Evolutionary conservation across 306 rosid genomes (phyloP).

Genomic region (Vigna reflexopilosa): DNA sequence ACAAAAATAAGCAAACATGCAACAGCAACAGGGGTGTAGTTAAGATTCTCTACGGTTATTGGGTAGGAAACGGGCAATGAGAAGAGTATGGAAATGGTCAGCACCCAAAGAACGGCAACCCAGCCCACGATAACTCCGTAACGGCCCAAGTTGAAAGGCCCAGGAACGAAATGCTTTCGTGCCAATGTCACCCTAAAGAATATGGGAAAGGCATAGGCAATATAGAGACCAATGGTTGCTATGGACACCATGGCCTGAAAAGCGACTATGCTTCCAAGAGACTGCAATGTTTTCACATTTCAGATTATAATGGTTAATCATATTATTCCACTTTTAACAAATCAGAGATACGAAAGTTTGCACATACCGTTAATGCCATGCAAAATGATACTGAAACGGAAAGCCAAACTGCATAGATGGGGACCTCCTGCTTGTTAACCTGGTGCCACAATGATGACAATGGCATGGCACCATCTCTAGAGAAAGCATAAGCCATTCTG

Average conservation of each 20-base stretch:
- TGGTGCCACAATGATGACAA: slow-evolving; percentile 82
- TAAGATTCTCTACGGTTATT: slow-evolving; percentile 70
- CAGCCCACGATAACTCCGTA: slow-evolving; percentile 74
- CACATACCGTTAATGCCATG: slow-evolving; percentile 82
- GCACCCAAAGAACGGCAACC: slow-evolving; percentile 90
- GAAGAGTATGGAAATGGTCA: slow-evolving; percentile 74
- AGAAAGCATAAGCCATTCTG: slow-evolving; percentile 71
- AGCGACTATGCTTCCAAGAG: slow-evolving; percentile 94
- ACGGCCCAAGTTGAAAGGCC: slow-evolving; percentile 87
- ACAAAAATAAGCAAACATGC: slow-evolving; percentile 65
- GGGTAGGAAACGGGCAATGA: slow-evolving; percentile 88
- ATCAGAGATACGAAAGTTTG: too few species aligned
- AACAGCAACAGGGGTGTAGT: slow-evolving; percentile 90
- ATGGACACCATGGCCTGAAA: slow-evolving; percentile 94
- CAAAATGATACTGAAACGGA: slow-evolving; percentile 79
- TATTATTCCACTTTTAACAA: too few species aligned
- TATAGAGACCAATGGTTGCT: slow-evolving; percentile 70
- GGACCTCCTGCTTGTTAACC: slow-evolving; percentile 80
- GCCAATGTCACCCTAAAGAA: slow-evolving; percentile 91
- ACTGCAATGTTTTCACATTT: slow-evolving; percentile 55
- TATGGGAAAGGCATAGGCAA: slow-evolving; percentile 91
- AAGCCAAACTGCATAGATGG: slow-evolving; percentile 87
- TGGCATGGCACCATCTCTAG: slow-evolving; percentile 99
- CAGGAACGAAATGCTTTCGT: slow-evolving; percentile 62
- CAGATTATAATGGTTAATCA: too few species aligned